phyloP scores from a whole-genome alignment of 2,329 filamentous ascomycete genomes.

The Arthrobotrys musiformis region DNA sequence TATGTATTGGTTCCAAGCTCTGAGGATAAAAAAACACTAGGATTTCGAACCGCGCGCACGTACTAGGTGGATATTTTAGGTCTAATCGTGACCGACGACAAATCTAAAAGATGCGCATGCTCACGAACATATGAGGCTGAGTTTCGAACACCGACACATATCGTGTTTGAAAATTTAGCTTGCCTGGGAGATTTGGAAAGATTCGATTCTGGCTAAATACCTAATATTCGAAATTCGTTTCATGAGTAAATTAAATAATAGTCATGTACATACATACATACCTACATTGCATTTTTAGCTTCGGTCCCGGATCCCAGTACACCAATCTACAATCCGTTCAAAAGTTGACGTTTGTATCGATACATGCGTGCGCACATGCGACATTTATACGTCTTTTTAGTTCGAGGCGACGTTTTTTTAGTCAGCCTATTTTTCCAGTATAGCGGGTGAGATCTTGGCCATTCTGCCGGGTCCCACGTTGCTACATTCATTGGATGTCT shows the following conservation, averaged over 20 bases:
- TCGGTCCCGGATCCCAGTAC: neutral
- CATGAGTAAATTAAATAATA: too few species aligned
- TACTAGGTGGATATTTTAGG: neutral
- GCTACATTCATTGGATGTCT: neutral
- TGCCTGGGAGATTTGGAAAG: neutral
- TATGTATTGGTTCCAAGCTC: neutral
- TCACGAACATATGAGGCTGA: neutral
- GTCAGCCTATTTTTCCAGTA: neutral
- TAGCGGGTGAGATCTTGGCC: constrained; percentile 11
- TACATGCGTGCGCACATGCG: neutral
- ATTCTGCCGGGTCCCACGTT: constrained; percentile 5
- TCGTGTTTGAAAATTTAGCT: neutral
- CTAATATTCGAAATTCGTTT: too few species aligned
- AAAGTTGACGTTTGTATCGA: neutral
- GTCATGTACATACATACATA: too few species aligned
- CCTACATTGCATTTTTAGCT: neutral
- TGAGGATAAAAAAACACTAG: neutral
- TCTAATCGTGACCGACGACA: too few species aligned
- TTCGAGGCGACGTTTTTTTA: neutral
- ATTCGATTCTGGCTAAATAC: neutral
- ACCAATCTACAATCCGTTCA: neutral
- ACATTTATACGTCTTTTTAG: neutral
- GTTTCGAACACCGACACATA: neutral
- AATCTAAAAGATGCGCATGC: too few species aligned
- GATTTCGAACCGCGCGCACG: too few species aligned